These are phyloP conservation scores for Cladophialophora bantiana DNA, from an alignment of 2,329 filamentous ascomycete species.

Conservation along the genomic window DNA sequence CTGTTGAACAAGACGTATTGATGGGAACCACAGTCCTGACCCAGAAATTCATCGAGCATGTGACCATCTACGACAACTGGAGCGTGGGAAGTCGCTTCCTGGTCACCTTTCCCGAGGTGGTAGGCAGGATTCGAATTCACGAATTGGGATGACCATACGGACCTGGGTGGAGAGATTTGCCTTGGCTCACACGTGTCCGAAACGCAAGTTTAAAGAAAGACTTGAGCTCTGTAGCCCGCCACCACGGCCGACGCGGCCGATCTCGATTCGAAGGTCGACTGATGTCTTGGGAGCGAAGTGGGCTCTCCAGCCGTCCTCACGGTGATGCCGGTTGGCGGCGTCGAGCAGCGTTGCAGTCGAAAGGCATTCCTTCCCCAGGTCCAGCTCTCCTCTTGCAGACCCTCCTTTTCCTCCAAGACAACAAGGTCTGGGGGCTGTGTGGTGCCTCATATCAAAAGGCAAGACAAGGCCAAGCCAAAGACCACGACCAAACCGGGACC, in stretches of 20 bases:
- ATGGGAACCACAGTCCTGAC: conserved; percentile 28
- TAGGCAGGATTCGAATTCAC: conserved; percentile 31
- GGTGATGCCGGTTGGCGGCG: not conserved
- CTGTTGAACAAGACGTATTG: conserved; percentile 24
- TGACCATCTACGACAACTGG: conserved; percentile 33
- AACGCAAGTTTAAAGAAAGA: not conserved
- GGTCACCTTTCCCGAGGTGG: conserved; percentile 30
- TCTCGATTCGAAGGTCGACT: not conserved
- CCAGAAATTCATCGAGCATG: conserved; percentile 30
- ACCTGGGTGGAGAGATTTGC: too few relatives aligned
- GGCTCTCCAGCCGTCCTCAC: not conserved
- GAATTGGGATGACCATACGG: conserved; percentile 1
- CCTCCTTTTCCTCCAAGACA: not conserved
- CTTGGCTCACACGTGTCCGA: not conserved
- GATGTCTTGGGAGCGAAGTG: not conserved
- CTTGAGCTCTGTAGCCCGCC: not conserved
- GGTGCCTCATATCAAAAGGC: too few relatives aligned
- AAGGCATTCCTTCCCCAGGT: not conserved
- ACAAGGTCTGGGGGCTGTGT: not conserved
- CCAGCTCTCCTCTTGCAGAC: not conserved
- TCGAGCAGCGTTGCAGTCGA: not conserved
- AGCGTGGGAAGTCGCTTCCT: conserved; percentile 29
- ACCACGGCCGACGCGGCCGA: not conserved
- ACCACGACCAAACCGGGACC: not conserved
- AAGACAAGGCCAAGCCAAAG: not conserved